Evolutionary conservation across 805 yeast genomes (phyloP).

Genomic region (Candida anglica): DNA sequence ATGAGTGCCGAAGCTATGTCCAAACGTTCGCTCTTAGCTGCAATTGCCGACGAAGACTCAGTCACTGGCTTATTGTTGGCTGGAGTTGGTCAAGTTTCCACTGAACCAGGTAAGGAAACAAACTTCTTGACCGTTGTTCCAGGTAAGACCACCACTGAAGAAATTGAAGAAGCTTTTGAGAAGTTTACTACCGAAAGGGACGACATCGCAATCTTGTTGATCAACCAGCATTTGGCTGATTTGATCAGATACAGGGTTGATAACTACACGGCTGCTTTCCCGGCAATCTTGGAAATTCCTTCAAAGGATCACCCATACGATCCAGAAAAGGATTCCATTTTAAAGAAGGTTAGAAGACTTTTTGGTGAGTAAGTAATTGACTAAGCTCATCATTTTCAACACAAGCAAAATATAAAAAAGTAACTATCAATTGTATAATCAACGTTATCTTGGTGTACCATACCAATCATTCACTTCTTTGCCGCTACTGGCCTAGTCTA

Average conservation of each 20-base stretch:
- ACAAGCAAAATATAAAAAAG: not conserved
- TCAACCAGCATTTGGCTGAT: conserved; percentile 94
- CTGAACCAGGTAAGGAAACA: conserved; percentile 58
- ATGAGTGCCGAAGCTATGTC: conserved; percentile 41
- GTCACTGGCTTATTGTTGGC: conserved; percentile 94
- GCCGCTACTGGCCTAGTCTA: no score
- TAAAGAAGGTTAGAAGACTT: conserved; percentile 89
- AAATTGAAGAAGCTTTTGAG: conserved; percentile 70
- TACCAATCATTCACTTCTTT: not conserved
- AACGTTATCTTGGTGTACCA: no score
- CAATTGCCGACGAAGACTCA: conserved; percentile 96
- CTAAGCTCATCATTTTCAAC: not conserved
- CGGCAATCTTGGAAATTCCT: conserved; percentile 95
- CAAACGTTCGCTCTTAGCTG: conserved; percentile 83
- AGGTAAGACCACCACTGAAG: conserved; percentile 72
- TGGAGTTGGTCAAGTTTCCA: conserved; percentile 84
- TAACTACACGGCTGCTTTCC: conserved; percentile 83
- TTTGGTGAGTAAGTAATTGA: conserved; percentile 81
- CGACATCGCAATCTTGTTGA: conserved; percentile 88
- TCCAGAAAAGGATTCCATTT: conserved; percentile 95
- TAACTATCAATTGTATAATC: not conserved
- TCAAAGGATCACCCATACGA: conserved; percentile 98
- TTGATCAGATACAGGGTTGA: conserved; percentile 80
- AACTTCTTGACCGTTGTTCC: conserved; percentile 80
- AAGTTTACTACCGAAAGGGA: conserved; percentile 69